Percentiles rank a stretch among this genome's conserved stretches.
Conservation (phyloP, 805 yeast species). For the Sugiyamaella smithiae region DNA sequence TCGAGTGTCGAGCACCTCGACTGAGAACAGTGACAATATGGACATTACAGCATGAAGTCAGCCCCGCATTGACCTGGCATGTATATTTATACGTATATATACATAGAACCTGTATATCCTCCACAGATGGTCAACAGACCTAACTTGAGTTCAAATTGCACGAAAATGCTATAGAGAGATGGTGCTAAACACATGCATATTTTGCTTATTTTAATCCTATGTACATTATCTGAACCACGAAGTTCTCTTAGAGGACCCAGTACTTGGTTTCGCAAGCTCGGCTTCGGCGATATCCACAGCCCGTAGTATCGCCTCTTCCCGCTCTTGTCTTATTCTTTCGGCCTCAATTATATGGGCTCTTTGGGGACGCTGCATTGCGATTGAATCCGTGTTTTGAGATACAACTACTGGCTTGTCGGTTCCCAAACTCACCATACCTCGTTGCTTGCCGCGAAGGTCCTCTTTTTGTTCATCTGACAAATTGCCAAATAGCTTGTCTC, state of each 20-base stretch:
- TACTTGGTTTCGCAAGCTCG: constrained; percentile 8
- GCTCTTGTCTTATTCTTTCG: constrained; percentile 62
- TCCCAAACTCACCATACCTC: constrained; percentile 29
- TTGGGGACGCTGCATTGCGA: constrained; percentile 59
- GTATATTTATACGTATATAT: no score
- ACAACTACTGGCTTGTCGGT: constrained; percentile 16
- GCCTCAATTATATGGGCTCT: constrained; percentile 73
- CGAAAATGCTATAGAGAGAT: no score
- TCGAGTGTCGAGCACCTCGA: constrained; percentile 44
- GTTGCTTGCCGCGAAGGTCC: constrained; percentile 49
- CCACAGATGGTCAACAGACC: no score
- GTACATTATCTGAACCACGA: no score
- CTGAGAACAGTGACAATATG: constrained; percentile 30
- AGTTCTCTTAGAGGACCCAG: no score
- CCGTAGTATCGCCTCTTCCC: constrained; percentile 54
- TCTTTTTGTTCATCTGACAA: constrained; percentile 58
- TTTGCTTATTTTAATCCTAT: no score
- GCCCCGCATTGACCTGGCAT: neutral
- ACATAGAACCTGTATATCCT: no score
- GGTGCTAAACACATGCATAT: no score
- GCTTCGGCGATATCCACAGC: constrained; percentile 47
- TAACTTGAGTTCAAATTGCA: no score
- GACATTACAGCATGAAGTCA: neutral
- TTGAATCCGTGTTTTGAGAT: constrained; percentile 11
- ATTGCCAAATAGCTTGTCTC: constrained; percentile 52